These are phyloP conservation scores for Citrullus colocynthis DNA, from an alignment of 306 rosid genomes.

Conservation along the genomic window DNA sequence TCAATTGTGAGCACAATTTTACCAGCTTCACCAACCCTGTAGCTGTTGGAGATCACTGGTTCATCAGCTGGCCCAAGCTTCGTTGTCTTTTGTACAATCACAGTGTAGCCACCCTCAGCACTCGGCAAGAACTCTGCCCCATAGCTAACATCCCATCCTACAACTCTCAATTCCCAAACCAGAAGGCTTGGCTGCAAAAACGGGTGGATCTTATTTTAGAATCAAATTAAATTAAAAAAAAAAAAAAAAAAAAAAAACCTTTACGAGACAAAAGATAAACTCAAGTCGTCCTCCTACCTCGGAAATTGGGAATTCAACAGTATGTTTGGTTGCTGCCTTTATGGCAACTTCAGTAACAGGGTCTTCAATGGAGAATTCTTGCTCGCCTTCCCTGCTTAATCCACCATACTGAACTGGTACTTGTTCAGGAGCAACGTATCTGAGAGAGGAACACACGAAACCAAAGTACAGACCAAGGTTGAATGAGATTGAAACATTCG, in stretches of 20 bases:
- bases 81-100: constrained; percentile 65
- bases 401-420: constrained; percentile 92
- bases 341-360: constrained; percentile 58
- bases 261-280: background rate
- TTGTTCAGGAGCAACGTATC: constrained; percentile 69
- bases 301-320: constrained; percentile 53
- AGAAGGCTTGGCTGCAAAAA: constrained; percentile 34
- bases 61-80: constrained; percentile 53
- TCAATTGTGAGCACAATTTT: constrained; percentile 70
- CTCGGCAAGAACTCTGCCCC: constrained; percentile 78
- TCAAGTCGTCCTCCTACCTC: constrained; percentile 36
- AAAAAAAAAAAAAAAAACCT: too few relatives aligned
- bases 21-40: constrained; percentile 62
- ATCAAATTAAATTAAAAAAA: background rate
- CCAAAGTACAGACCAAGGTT: background rate
- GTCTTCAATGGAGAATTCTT: constrained; percentile 57
- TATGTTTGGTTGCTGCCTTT: constrained; percentile 58
- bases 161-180: constrained; percentile 74
- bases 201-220: background rate
- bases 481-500: background rate
- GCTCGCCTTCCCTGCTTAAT: constrained; percentile 59
- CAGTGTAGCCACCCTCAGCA: constrained; percentile 65
- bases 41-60: constrained; percentile 49
- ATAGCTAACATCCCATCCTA: constrained; percentile 80
- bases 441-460: constrained; percentile 10